Evolutionary conservation across 164 flowering plant genomes (phyloP).

Genomic region (Aristolochia contorta): DNA sequence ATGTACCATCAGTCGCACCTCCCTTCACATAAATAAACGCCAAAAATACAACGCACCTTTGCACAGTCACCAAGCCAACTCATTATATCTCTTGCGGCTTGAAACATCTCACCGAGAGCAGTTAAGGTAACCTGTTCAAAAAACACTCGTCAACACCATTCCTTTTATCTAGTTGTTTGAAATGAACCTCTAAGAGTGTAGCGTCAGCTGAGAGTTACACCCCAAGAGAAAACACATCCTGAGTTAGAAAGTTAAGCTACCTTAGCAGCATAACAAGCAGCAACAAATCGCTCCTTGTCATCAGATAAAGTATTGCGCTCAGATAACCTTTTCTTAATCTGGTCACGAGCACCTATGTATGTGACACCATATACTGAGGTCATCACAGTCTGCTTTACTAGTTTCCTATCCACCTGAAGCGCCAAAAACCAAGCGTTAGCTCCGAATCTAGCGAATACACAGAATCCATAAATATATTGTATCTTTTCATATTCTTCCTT

Average conservation of each 20-base stretch:
- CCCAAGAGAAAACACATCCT: not conserved
- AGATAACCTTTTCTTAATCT: slow-evolving; percentile 74
- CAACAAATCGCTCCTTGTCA: slow-evolving; percentile 47
- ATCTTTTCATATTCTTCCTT: not conserved
- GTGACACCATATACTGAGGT: slow-evolving; percentile 99
- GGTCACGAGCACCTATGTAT: slow-evolving; percentile 91
- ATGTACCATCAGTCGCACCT: no score
- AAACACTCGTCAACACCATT: not conserved
- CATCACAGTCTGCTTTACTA: slow-evolving; percentile 99
- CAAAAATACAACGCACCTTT: slow-evolving; percentile 16
- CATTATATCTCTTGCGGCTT: slow-evolving; percentile 94
- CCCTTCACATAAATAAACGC: not conserved
- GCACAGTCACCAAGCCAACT: slow-evolving; percentile 78
- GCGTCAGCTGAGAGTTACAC: no score
- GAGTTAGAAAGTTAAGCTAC: slow-evolving; percentile 28
- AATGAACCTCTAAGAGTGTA: no score
- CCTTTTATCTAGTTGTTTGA: no score
- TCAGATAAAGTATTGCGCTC: slow-evolving; percentile 62
- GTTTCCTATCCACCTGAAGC: slow-evolving; percentile 70
- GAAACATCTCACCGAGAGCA: slow-evolving; percentile 92
- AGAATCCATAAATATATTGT: not conserved
- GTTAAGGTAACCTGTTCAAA: slow-evolving; percentile 63
- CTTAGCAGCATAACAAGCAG: slow-evolving; percentile 88
- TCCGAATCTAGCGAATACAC: not conserved
- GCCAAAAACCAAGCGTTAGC: slow-evolving; percentile 3